Conservation (phyloP, 2,329 filamentous ascomycete genomes). For the Rutstroemia sp. region DNA sequence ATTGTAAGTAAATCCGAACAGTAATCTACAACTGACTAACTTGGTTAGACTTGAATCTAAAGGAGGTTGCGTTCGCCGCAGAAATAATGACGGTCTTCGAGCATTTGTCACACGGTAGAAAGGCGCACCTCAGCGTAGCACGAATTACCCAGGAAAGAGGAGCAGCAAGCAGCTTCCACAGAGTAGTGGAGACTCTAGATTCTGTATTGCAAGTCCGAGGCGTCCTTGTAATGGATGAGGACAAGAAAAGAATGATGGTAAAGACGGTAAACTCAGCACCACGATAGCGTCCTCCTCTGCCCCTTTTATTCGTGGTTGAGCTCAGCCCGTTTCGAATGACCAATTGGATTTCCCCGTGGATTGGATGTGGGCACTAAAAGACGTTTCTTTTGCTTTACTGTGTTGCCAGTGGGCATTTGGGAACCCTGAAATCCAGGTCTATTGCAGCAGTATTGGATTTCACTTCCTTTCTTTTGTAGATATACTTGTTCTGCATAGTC, state of each 20-base stretch:
- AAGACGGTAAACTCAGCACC: conserved; percentile 42
- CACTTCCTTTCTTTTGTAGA: conserved; percentile 9
- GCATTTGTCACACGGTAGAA: conserved; percentile 61
- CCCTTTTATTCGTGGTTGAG: neutral
- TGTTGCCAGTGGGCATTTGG: neutral
- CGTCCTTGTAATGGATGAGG: conserved; percentile 61
- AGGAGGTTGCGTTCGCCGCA: conserved; percentile 78
- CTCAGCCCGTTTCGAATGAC: neutral
- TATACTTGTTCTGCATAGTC: conserved; percentile 9
- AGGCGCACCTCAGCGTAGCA: conserved; percentile 68
- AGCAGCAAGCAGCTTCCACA: conserved; percentile 83
- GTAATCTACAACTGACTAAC: conserved; percentile 13
- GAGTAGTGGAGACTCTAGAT: conserved; percentile 70
- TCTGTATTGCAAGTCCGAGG: conserved; percentile 57
- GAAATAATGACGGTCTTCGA: conserved; percentile 71
- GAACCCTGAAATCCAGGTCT: neutral
- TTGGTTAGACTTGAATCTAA: conserved; percentile 63
- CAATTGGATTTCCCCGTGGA: neutral
- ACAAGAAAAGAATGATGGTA: conserved; percentile 66
- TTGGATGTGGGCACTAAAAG: neutral
- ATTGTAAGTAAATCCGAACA: conserved; percentile 53
- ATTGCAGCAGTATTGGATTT: conserved; percentile 7
- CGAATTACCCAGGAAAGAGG: conserved; percentile 86
- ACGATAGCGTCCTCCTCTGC: neutral
- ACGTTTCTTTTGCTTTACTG: neutral